Percentiles rank a stretch among this genome's conserved stretches.
These are phyloP conservation scores for Aphanomyces stellatus DNA, from an alignment of 352 stramenopile species.

Conservation along the genomic window DNA sequence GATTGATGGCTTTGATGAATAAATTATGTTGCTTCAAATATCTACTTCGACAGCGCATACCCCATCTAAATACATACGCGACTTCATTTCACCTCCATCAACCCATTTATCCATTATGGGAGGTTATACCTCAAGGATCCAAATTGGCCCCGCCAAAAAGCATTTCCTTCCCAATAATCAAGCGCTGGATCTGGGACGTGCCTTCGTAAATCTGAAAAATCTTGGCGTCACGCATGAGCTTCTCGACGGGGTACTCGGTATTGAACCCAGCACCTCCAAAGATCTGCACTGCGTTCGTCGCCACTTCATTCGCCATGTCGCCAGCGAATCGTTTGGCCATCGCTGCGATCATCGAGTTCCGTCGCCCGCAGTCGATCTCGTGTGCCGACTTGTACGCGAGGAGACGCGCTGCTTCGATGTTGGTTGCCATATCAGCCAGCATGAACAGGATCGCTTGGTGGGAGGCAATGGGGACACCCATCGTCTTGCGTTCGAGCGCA, in stretches of 20 bases:
- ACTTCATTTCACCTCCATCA: no score
- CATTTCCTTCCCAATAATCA: constrained; percentile 87
- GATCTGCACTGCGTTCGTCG: constrained; percentile 85
- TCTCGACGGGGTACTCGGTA: constrained; percentile 90
- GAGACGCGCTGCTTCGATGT: constrained; percentile 74
- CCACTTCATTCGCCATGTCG: constrained; percentile 80
- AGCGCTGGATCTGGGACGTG: constrained; percentile 86
- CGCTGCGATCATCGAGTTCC: constrained; percentile 85
- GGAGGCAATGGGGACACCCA: constrained; percentile 74
- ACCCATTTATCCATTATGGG: no score
- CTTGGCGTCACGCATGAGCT: constrained; percentile 87
- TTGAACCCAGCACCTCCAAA: constrained; percentile 87
- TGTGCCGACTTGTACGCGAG: constrained; percentile 86
- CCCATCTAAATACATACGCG: no score
- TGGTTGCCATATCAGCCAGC: constrained; percentile 86
- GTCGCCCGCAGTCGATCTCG: constrained; percentile 82
- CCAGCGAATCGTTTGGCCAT: constrained; percentile 89
- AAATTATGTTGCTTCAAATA: not conserved
- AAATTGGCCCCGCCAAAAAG: constrained; percentile 57
- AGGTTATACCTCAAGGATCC: constrained; percentile 66
- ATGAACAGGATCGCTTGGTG: constrained; percentile 87
- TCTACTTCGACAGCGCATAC: no score
- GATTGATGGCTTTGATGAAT: not conserved
- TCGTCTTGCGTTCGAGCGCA: constrained; percentile 78
- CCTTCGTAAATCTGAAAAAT: constrained; percentile 92